Percentiles rank a stretch among this genome's conserved stretches.
Conservation (phyloP, 192 early-diverging fungal genomes). For the Cetraspora pellucida region DNA sequence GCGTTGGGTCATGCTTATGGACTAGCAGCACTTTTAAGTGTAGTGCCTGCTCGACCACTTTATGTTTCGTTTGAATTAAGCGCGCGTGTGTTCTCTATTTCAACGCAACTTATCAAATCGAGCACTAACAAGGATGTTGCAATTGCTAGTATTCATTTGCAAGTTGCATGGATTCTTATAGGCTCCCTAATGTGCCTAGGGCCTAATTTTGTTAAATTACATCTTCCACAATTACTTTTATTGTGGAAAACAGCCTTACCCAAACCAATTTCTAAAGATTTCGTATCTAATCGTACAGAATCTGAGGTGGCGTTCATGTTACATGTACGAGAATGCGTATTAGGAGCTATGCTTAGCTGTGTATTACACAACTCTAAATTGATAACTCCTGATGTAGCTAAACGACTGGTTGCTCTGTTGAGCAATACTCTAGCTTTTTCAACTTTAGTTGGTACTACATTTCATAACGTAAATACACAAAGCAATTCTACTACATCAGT, state of each 20-base stretch:
- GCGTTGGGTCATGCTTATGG: conserved; percentile 68
- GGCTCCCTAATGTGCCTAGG: conserved; percentile 76
- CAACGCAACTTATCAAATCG: conserved; percentile 72
- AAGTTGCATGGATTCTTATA: conserved; percentile 80
- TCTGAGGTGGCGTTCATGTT: conserved; percentile 64
- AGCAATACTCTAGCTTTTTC: conserved; percentile 73
- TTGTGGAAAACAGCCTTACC: conserved; percentile 83
- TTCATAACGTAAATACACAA: conserved; percentile 41
- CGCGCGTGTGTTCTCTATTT: conserved; percentile 76
- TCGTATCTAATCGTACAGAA: conserved; percentile 53
- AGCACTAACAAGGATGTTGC: conserved; percentile 59
- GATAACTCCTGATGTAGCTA: conserved; percentile 73
- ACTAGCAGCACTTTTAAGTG: conserved; percentile 68
- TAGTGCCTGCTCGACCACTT: conserved; percentile 64
- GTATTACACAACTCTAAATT: conserved; percentile 69
- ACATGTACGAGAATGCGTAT: conserved; percentile 65
- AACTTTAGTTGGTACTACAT: conserved; percentile 52
- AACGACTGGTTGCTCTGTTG: conserved; percentile 72
- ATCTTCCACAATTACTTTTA: conserved; percentile 72
- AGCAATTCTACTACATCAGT: conserved; percentile 38
- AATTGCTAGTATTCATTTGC: conserved; percentile 63
- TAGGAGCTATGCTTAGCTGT: conserved; percentile 73
- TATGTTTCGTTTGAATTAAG: conserved; percentile 78
- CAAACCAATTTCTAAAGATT: conserved; percentile 71
- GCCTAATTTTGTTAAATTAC: conserved; percentile 78